Evolutionary conservation across 2,329 filamentous ascomycete genomes (phyloP), one percentile per base, ranked within the genome.

Genomic region (Trichoderma sp.): DNA sequence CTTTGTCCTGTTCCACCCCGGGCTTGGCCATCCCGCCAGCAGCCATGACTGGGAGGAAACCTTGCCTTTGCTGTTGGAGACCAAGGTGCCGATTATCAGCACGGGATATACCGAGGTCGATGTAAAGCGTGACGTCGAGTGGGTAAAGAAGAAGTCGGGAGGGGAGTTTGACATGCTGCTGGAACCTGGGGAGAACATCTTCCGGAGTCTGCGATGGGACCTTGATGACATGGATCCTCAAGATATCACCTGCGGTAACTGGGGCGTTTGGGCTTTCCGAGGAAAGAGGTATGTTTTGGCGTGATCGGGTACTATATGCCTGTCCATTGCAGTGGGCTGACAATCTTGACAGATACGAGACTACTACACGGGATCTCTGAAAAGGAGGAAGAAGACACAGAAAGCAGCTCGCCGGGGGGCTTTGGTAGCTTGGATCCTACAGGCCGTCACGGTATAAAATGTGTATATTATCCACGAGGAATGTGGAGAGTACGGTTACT

Each of bases 51-150:
- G 96, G 95, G 86, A 90, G 66, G 89, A 94, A 72, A 98, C 95
- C 0, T 79, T 99, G 7, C 95, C 95, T 2, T 83, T 93, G 72
- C 84, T 99, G 30, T 82, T 99, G 21, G 93, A 97, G 80, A 99
- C 96, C 3, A 99, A 99, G 79, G 88, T 95, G 1, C 95, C 95
- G 1, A 91, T 99, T 69, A 87, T 99, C 69, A 93, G 90, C 70
- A 99, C 95, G 0, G 96, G 96, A 2, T 99, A 99, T 77, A 98
- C 95, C 0, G 92, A 96, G 73, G 92, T 88, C 78, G 95, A 99
- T 75, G 93, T 98, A 90, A 86, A 96, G 75, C 85, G 95, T 66
- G 95, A 99, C 77, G 90, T 96, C 55, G 87, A 92, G 44, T 97
- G 92, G 89, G 91, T 99, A 30, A 84, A 89, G 74, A 88, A 94